phyloP scores from a whole-genome alignment of 2,329 filamentous ascomycete species.

The Penicillium sp. region DNA sequence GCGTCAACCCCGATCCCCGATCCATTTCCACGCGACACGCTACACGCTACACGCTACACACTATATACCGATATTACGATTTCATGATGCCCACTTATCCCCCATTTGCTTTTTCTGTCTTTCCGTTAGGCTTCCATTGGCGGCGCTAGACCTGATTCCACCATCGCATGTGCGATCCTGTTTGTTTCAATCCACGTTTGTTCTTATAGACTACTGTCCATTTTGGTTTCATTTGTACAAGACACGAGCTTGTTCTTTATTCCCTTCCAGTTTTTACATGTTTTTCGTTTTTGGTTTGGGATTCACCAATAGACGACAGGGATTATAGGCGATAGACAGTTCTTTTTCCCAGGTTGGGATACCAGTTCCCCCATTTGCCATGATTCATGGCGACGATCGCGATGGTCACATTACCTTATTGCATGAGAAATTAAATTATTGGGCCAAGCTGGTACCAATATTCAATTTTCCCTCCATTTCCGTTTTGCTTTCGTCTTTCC shows the following conservation, averaged over 20 bases:
- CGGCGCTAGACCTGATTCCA: neutral
- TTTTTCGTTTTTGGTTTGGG: neutral
- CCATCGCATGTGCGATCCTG: neutral
- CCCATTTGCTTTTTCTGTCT: neutral
- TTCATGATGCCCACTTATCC: neutral
- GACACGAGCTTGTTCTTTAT: neutral
- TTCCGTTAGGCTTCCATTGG: neutral
- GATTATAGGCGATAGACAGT: neutral
- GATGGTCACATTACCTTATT: neutral
- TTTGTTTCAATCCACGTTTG: neutral
- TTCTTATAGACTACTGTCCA: neutral
- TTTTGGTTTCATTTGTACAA: neutral
- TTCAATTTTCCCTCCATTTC: too few relatives aligned
- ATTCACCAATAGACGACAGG: neutral
- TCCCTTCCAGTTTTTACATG: neutral
- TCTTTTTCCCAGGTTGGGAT: neutral
- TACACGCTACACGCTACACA: neutral
- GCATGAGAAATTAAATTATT: neutral
- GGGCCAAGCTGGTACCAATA: too few relatives aligned
- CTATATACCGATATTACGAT: conserved; percentile 3
- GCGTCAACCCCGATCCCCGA: neutral
- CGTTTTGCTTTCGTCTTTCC: neutral
- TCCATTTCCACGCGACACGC: neutral
- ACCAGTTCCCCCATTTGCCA: neutral
- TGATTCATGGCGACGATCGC: neutral